Percentiles rank a stretch among this genome's conserved stretches.
phyloP scores from a whole-genome alignment of 2,329 filamentous ascomycete species.

The Acephala macrosclerotiorum region DNA sequence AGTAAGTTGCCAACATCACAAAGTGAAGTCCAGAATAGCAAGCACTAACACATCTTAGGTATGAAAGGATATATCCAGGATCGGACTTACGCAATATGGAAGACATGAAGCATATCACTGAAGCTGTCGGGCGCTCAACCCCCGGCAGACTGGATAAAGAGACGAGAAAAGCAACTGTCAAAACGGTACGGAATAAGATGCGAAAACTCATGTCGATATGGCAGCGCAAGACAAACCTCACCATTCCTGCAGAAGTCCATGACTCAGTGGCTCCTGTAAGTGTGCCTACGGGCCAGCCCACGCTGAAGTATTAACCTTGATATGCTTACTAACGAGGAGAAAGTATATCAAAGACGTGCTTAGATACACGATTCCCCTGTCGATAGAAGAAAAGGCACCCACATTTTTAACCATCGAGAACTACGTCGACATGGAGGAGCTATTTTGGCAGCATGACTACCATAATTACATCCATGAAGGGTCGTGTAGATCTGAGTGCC shows the following conservation, averaged over 20 bases:
- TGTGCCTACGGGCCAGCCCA: constrained; percentile 22
- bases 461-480: too few species aligned
- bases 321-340: constrained; percentile 31
- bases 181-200: constrained; percentile 19
- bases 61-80: constrained; percentile 27
- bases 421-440: too few species aligned
- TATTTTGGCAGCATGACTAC: too few species aligned
- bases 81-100: constrained; percentile 30
- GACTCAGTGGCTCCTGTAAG: constrained; percentile 31
- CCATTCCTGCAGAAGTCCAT: constrained; percentile 30
- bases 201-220: constrained; percentile 20
- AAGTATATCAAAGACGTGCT: constrained; percentile 28
- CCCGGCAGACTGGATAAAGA: constrained; percentile 22
- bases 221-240: constrained; percentile 14
- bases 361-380: too few species aligned
- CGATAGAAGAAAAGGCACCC: too few species aligned
- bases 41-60: constrained; percentile 30
- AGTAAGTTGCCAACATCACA: constrained; percentile 27
- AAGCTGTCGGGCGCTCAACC: constrained; percentile 29
- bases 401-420: too few species aligned
- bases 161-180: constrained; percentile 13
- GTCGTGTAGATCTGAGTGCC: too few species aligned
- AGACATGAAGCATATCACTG: constrained; percentile 32
- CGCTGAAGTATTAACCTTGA: constrained; percentile 28
- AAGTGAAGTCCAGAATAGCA: constrained; percentile 25